Evolutionary conservation across 2,329 filamentous ascomycete genomes (phyloP), one percentile per base, ranked within the genome.

Genomic region (Penicillium verrucosum): DNA sequence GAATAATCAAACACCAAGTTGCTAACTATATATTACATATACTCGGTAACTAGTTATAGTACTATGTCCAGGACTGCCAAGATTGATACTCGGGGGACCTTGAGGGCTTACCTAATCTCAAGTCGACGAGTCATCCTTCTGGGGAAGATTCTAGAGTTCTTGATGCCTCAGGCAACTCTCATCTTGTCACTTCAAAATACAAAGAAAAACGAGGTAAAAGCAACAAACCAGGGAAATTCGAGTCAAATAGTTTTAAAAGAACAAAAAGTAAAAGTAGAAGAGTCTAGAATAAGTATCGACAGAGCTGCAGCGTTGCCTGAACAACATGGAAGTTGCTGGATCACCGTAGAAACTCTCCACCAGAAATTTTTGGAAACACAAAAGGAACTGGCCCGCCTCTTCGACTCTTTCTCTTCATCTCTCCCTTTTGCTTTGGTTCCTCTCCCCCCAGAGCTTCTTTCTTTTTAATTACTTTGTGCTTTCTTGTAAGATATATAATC

Each of bases 271-370:
- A 12, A 37, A 44, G 14, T 47, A 55, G 60, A 65, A 64, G 44
- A 49, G 51, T 65, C 57, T 65, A 63, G 63, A 65, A 64, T 27
- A 21, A 30, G 18, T 10, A 38, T 12, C 23, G 25, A 29, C 37
- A 41, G 14, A 23, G 32, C 32, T 43, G 54, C 34, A 54, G 21
- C 54, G 64, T 64, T 66, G 64, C 63, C 62, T 60, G 59, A 60
- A 53, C 59, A 60, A 61, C 61, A 37, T 74, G 71, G 71, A 74
- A 73, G 69, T 70, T 65, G 68, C 70, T 74, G 71, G 72, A 74
- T 71, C 64, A 57, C 59, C 69, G 70, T 74, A 68, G 72, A 74
- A 74, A 62, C 67, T 61, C 64, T 59, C 65, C 65, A 59, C 65
- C 58, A 63, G 64, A 68, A 67, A 64, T 65, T 68, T 70, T 66